These are phyloP conservation scores for Thecaphora thlaspeos DNA, from an alignment of 1,284 basidiomycete species.

Conservation along the genomic window DNA sequence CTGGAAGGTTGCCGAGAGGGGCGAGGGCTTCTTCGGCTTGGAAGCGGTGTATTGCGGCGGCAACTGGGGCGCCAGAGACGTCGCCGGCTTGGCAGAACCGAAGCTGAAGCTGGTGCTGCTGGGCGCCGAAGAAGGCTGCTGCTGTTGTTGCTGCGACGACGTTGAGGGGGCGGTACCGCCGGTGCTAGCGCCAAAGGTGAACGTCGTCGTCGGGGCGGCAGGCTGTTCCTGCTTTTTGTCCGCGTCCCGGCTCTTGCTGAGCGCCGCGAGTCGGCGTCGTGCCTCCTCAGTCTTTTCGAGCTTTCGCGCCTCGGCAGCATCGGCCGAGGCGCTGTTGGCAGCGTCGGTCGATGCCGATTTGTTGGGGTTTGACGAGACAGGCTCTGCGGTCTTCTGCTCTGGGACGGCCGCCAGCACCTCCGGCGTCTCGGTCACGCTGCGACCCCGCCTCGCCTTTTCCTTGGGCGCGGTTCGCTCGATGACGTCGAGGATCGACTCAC, in stretches of 20 bases:
- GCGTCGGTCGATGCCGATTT: conserved; percentile 2
- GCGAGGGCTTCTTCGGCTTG: conserved; percentile 45
- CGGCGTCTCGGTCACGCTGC: conserved; percentile 2
- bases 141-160: conserved; percentile 10
- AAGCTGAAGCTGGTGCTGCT: not conserved
- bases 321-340: not conserved
- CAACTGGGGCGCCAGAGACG: conserved; percentile 10
- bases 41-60: conserved; percentile 31
- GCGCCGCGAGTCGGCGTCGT: conserved; percentile 34
- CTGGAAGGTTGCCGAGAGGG: conserved; percentile 34
- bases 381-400: too few relatives aligned
- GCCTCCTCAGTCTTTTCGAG: conserved; percentile 40
- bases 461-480: conserved; percentile 45
- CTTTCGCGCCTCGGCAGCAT: conserved; percentile 16
- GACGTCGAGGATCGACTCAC: conserved; percentile 40
- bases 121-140: conserved; percentile 1
- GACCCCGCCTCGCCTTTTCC: conserved; percentile 11
- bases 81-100: not conserved
- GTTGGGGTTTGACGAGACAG: too few relatives aligned
- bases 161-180: too few relatives aligned
- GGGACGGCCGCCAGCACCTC: too few relatives aligned
- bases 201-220: not conserved
- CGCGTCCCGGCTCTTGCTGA: conserved; percentile 8
- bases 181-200: not conserved
- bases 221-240: conserved; percentile 5